Base-by-base conservation (phyloP, 768 basidiomycete species). In the Auricularia sp. region DNA sequence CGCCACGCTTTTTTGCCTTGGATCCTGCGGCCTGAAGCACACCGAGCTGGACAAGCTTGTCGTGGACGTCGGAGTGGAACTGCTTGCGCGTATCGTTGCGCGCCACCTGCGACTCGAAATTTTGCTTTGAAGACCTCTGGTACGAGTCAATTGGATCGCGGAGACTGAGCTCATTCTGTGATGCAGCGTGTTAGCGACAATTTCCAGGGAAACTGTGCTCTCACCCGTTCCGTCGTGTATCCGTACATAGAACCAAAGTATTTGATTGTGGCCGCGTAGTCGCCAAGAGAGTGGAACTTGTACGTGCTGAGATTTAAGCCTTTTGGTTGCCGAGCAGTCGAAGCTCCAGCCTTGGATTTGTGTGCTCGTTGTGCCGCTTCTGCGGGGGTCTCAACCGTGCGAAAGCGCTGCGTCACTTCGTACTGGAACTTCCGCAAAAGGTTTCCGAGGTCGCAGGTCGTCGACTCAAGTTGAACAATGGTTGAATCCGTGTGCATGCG, bases 151-250 rank as follows among this genome's bases (percentile, higher is more conserved):
- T 65, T 37, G 33, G 36, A 5, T 10, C 16, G 5, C 62, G 36
- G 45, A 64, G 65, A 11, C 37, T 29, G 63, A 42, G 6, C 37
- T 65, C 65, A 21, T 62, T 33, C 65, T 65, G 51, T 11, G 39
- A 18, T 33, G 8, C 42, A 56, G 54, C 13, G 1, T 14, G 29
- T 24, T 2, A n/a, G 13, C 34, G 56, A n/a, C 21, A 44, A 44
- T 16, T 10, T 8, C 16, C 8, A 2, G 42, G 16, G 1, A 44
- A 8, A 8, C 16, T 16, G 16, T 8, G 21, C 29, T 59, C 69
- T 6, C 56, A 81, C 79, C 7, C 70, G 54, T 34, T 77, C 74
- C 1, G 77, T 80, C 0, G 75, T 74, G 64, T 76, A 80, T 1
- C 69, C 70, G 51, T 81, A 76, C 2, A 74, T 75, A 0, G 75